Percentiles rank a stretch among this genome's conserved stretches.
Conservation (phyloP, 2,329 filamentous ascomycete species). For the Ophiostoma angusticollis region DNA sequence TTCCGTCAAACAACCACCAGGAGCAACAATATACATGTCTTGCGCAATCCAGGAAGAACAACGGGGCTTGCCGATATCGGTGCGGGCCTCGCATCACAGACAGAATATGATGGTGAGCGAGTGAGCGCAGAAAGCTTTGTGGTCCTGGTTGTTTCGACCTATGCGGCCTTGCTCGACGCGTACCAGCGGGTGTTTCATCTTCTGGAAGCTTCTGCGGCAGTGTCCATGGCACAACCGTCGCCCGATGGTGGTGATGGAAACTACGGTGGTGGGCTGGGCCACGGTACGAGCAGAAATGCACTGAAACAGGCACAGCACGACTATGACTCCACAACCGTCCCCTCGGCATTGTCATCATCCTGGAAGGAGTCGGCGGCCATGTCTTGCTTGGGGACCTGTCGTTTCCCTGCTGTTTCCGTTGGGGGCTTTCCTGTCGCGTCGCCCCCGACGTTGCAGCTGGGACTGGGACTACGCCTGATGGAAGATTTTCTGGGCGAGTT, state of each 20-base stretch:
- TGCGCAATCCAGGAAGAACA: too few species aligned
- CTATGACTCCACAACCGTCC: neutral
- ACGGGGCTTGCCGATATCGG: too few species aligned
- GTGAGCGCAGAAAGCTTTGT: slow-evolving; percentile 5
- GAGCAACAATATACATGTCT: too few species aligned
- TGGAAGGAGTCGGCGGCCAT: slow-evolving; percentile 15
- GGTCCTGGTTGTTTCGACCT: slow-evolving; percentile 27
- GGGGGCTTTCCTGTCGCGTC: slow-evolving; percentile 28
- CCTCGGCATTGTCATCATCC: too few species aligned
- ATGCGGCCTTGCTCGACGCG: slow-evolving; percentile 27
- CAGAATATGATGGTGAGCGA: neutral
- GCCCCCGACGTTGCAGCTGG: slow-evolving; percentile 29
- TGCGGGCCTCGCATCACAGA: too few species aligned
- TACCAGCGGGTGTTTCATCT: slow-evolving; percentile 27
- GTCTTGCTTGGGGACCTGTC: slow-evolving; percentile 23
- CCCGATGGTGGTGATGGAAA: too few species aligned
- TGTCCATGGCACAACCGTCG: too few species aligned
- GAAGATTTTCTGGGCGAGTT: slow-evolving; percentile 28
- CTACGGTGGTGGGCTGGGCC: neutral
- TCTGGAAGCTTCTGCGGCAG: slow-evolving; percentile 16
- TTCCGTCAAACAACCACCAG: too few species aligned
- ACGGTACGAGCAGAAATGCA: neutral
- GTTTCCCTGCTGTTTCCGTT: slow-evolving; percentile 28
- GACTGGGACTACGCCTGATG: slow-evolving; percentile 28
- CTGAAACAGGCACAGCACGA: slow-evolving; percentile 1